Evolutionary conservation across 2,329 filamentous ascomycete species (phyloP), one percentile per base, ranked within the genome.

Genomic region (Aspergillus pseudonomiae): DNA sequence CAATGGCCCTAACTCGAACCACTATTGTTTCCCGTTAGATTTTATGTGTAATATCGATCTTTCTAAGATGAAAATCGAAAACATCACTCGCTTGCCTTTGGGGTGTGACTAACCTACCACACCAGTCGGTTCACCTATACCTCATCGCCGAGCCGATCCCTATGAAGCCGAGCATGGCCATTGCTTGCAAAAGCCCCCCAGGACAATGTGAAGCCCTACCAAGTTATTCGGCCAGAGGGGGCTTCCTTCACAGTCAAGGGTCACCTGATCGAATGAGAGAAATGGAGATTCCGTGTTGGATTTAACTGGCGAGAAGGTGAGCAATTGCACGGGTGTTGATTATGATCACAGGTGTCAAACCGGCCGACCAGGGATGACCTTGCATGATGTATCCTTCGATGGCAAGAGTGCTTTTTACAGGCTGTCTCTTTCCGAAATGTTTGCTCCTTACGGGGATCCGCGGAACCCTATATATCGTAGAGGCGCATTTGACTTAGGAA

Each of bases 221-320:
- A 73, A 21, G 74, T 79, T 9, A 63, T 74, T 9, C 78, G 79
- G 59, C 77, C 78, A 0, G 68, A 78, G 36, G 78, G 77, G 1
- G 71, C 75, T 1, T 78, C 76, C 30, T 32, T 32, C 30, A 10
- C 30, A 32, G 30, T 32, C 4, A 57, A 73, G 0, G 74, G 75
- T 0, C 77, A 77, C 50, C 59, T 67, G 0, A 26, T 79, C 1
- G 59, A 45, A 6, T 82, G 79, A 79, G 76, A 82, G 67, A 83
- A 82, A 57, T 82, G 79, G 79, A 71, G 68, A 1, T 72, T 82
- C 55, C 74, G 75, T 2, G 72, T 82, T 5, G 79, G 79, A 0
- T 82, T 81, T 67, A 82, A 81, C 56, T 80, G 78, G 52, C 75
- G 80, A 6, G 80, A 82, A 65, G 80, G 11, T 46, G n/a, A 11